Percentiles rank a stretch among this genome's conserved stretches.
These are phyloP conservation scores for Cytospora paraplurivora DNA, from an alignment of 2,329 filamentous ascomycete genomes.

Conservation along the genomic window DNA sequence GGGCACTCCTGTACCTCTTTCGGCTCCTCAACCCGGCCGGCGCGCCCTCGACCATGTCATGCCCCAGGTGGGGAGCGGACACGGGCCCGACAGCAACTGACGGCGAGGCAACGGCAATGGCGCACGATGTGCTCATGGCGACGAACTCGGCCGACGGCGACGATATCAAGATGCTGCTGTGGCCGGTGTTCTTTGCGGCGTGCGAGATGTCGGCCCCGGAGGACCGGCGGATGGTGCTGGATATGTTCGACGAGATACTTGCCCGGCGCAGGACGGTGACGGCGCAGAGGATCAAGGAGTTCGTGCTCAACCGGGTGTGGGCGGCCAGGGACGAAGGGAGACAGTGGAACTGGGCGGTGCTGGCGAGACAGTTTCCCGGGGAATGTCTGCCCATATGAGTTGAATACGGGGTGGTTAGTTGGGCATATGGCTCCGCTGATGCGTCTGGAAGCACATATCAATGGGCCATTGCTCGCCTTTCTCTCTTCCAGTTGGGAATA, in stretches of 20 bases:
- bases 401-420: neutral
- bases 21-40: constrained; percentile 34
- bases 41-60: constrained; percentile 2
- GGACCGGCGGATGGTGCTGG: constrained; percentile 32
- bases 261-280: constrained; percentile 35
- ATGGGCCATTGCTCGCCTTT: neutral
- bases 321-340: constrained; percentile 33
- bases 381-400: constrained; percentile 37
- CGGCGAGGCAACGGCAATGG: constrained; percentile 32
- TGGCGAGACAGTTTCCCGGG: constrained; percentile 34
- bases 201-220: constrained; percentile 34
- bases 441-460: neutral
- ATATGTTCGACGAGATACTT: constrained; percentile 35
- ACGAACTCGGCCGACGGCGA: constrained; percentile 29
- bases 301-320: constrained; percentile 37
- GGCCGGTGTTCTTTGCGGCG: constrained; percentile 37
- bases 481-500: too few species aligned
- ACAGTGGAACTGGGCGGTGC: constrained; percentile 38
- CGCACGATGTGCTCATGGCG: constrained; percentile 37
- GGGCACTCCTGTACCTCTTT: constrained; percentile 35
- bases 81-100: constrained; percentile 25
- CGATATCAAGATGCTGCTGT: constrained; percentile 36
- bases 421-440: neutral
- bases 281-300: constrained; percentile 33
- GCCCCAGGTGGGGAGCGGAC: too few species aligned